Base-by-base conservation (phyloP, 306 rosid species). In the Acacia melanoxylon region DNA sequence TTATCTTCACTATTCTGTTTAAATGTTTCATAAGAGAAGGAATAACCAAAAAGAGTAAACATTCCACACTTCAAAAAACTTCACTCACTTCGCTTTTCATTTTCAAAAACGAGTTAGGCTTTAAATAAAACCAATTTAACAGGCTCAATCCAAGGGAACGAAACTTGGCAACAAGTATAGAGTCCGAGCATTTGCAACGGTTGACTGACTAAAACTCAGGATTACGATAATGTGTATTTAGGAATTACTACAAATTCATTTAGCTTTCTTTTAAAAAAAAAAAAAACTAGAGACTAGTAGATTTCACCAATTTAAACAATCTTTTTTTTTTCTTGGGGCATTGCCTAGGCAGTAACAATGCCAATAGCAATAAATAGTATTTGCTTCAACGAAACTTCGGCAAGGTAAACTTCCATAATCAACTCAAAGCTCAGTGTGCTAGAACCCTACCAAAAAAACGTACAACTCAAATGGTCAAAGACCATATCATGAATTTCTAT, bases 401-500 rank as follows among this genome's bases (percentile, higher is more conserved):
- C 0, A 41, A 33, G 58, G 25, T 11, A 48, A 31, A 22, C 22
- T 68, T 7, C 51, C 45, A 56, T 19, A n/a, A n/a, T 74, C 70
- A 70, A 45, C 61, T 69, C 42, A 5, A 63, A 48, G 20, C 81
- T 82, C 63, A n/a, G 67, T 8, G 19, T 49, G 27, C 19, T 46
- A 16, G 24, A 51, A 67, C 6, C 17, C 75, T 67, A 70, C 6
- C 19, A 72, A 72, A 29, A 41, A 44, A 80, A 80, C 27, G 65
- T 45, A 54, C 49, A 52, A 49, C 11, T 35, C 62, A 74, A 19
- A 83, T 49, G 48, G 58, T 78, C 77, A 9, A 74, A 75, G 76
- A 74, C 80, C 58, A 25, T 19, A 75, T 59, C 67, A 52, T 16
- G 68, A 54, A 51, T 79, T 51, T 72, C 67, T 85, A 46, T 24